A percentile compares a stretch with the other conserved stretches of the same genome.
phyloP scores from a whole-genome alignment of 176 grass and related monocot species.

The Oryza glumipatula region DNA sequence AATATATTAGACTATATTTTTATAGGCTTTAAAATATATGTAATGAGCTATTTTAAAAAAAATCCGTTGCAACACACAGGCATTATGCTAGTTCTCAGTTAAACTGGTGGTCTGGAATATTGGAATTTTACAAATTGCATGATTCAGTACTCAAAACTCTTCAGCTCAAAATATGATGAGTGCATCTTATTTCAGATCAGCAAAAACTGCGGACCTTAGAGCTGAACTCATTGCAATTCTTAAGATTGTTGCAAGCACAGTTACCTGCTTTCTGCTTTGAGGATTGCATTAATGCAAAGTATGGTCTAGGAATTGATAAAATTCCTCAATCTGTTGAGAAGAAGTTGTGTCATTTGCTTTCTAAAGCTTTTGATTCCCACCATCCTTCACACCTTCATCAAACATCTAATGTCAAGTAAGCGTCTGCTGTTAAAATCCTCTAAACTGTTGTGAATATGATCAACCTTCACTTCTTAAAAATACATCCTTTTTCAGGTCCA shows the following conservation, averaged over 20 bases:
- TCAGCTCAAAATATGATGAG: slow-evolving; percentile 10
- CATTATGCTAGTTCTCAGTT: neutral
- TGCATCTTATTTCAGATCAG: slow-evolving; percentile 59
- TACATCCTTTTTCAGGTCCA: slow-evolving; percentile 51
- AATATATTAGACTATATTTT: too few relatives aligned
- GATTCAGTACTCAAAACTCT: slow-evolving; percentile 11
- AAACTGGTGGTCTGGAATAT: neutral
- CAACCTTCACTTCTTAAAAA: slow-evolving; percentile 15
- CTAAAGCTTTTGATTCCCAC: slow-evolving; percentile 64
- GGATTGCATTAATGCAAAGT: slow-evolving; percentile 49
- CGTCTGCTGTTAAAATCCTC: slow-evolving; percentile 1
- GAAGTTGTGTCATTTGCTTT: slow-evolving; percentile 69
- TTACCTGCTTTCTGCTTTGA: slow-evolving; percentile 65
- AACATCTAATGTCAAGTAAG: slow-evolving; percentile 58
- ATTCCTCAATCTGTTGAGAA: slow-evolving; percentile 41
- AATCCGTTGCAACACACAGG: too few relatives aligned
- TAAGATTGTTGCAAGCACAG: slow-evolving; percentile 81
- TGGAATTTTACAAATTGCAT: slow-evolving; percentile 18
- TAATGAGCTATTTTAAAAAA: too few relatives aligned
- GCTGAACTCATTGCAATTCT: slow-evolving; percentile 89
- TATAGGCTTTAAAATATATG: too few relatives aligned
- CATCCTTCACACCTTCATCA: slow-evolving; percentile 44
- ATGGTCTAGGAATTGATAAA: slow-evolving; percentile 22
- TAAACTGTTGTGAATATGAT: slow-evolving; percentile 23
- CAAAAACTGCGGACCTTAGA: slow-evolving; percentile 74